Evolutionary conservation across 2,329 filamentous ascomycete genomes (phyloP).

Genomic region (Aspergillus caelatus): DNA sequence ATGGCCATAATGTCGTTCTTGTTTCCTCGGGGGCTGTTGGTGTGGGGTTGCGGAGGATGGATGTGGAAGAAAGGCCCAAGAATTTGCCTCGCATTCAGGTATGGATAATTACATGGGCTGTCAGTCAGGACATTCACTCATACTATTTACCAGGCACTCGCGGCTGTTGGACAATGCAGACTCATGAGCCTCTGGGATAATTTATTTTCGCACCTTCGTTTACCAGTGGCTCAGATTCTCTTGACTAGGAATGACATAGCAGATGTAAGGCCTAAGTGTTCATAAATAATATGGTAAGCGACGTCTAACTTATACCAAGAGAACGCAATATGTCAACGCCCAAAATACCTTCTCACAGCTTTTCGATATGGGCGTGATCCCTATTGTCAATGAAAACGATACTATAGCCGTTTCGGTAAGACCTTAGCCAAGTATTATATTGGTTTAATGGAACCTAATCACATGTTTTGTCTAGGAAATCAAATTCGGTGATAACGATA

Average conservation of each 20-base stretch:
- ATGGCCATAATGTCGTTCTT: constrained; percentile 92
- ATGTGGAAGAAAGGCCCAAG: constrained; percentile 83
- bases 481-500: constrained; percentile 99
- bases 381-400: constrained; percentile 98
- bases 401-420: constrained; percentile 81
- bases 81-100: constrained; percentile 86
- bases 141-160: constrained; percentile 65
- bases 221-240: constrained; percentile 92
- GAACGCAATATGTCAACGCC: constrained; percentile 92
- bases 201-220: constrained; percentile 81
- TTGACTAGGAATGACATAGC: constrained; percentile 95
- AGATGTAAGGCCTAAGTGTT: constrained; percentile 62
- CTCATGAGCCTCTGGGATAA: constrained; percentile 96
- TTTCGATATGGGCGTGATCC: constrained; percentile 91
- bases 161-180: constrained; percentile 93
- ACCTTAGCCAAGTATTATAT: neutral
- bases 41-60: constrained; percentile 87
- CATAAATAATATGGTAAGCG: neutral
- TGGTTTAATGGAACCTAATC: neutral
- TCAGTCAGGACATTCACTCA: neutral
- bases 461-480: constrained; percentile 64
- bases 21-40: constrained; percentile 97
- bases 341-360: constrained; percentile 93
- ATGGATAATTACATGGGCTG: constrained; percentile 19
- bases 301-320: constrained; percentile 49